These are phyloP conservation scores for Rutstroemia sydowiana DNA, from an alignment of 2,329 filamentous ascomycete genomes.

Conservation along the genomic window DNA sequence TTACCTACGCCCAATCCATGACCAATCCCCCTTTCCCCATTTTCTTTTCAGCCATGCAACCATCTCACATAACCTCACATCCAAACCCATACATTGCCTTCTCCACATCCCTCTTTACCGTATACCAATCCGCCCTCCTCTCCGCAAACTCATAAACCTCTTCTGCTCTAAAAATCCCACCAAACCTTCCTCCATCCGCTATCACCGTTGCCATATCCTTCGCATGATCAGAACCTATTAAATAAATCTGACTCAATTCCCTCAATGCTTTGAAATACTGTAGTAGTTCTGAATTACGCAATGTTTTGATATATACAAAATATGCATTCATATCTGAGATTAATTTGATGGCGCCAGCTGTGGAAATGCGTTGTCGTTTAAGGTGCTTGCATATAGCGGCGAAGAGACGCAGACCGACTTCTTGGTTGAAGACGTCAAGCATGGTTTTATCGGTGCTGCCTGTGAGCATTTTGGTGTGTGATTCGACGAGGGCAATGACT, in stretches of 20 bases:
- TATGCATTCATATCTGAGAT: slow-evolving; percentile 97
- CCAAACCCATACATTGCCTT: slow-evolving; percentile 96
- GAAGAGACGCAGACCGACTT: slow-evolving; percentile 90
- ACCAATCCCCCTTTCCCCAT: not conserved
- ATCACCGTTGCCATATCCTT: slow-evolving; percentile 95
- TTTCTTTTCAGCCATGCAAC: not conserved
- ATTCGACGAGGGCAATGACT: slow-evolving; percentile 77
- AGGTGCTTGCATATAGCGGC: slow-evolving; percentile 91
- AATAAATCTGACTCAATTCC: slow-evolving; percentile 90
- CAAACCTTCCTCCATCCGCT: slow-evolving; percentile 81
- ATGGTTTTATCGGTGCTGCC: slow-evolving; percentile 97
- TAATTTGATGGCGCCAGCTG: slow-evolving; percentile 81
- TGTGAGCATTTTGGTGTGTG: slow-evolving; percentile 85
- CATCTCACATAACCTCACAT: slow-evolving; percentile 47
- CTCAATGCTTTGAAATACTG: slow-evolving; percentile 88
- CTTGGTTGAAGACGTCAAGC: slow-evolving; percentile 96
- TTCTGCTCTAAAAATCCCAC: slow-evolving; percentile 87
- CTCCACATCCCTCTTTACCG: slow-evolving; percentile 81
- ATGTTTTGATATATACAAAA: slow-evolving; percentile 71
- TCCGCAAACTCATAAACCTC: slow-evolving; percentile 98
- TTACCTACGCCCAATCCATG: not conserved
- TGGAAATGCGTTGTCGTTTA: slow-evolving; percentile 88
- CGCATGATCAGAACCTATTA: slow-evolving; percentile 79
- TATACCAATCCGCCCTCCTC: slow-evolving; percentile 88
- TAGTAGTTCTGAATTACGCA: slow-evolving; percentile 76